Percentiles rank a stretch among this genome's conserved stretches.
Conservation (phyloP, 495 filamentous ascomycete genomes). For the Mycothermus thermophilus region DNA sequence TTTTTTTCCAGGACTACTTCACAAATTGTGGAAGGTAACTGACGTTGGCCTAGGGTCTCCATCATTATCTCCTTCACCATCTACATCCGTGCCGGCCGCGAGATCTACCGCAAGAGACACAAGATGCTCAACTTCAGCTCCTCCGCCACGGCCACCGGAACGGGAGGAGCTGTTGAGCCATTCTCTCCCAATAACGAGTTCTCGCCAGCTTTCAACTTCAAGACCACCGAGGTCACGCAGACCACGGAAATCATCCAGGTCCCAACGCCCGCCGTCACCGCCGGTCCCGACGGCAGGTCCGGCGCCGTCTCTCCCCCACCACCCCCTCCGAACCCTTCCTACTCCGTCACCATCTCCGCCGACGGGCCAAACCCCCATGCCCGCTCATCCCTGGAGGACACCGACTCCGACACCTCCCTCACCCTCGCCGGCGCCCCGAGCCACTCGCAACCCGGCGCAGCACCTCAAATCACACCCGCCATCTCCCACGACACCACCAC, state of each 20-base stretch:
- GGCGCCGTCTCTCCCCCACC: slow-evolving; percentile 5
- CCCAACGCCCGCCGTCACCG: slow-evolving; percentile 14
- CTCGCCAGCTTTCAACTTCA: slow-evolving; percentile 31
- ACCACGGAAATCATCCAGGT: slow-evolving; percentile 26
- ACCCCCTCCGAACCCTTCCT: slow-evolving; percentile 14
- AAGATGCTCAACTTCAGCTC: slow-evolving; percentile 33
- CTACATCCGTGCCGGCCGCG: slow-evolving; percentile 55
- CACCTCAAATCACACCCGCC: neutral
- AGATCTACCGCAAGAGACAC: slow-evolving; percentile 48
- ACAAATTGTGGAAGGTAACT: too few species aligned
- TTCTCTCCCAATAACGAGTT: slow-evolving; percentile 7
- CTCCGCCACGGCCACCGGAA: slow-evolving; percentile 10
- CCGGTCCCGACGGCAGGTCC: slow-evolving; percentile 4
- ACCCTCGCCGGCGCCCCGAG: neutral
- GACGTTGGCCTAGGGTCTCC: slow-evolving; percentile 32
- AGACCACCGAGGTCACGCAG: slow-evolving; percentile 44
- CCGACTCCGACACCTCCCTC: neutral
- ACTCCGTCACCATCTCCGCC: slow-evolving; percentile 36
- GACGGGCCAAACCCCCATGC: slow-evolving; percentile 12
- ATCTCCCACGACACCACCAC: neutral
- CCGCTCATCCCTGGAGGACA: slow-evolving; percentile 11
- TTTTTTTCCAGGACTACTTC: slow-evolving; percentile 2
- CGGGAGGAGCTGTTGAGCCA: slow-evolving; percentile 3
- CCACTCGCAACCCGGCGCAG: neutral
- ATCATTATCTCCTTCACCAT: slow-evolving; percentile 58